These are phyloP conservation scores for Wallacemonas sp. DNA, from an alignment of 208 protist genomes.

Conservation along the genomic window DNA sequence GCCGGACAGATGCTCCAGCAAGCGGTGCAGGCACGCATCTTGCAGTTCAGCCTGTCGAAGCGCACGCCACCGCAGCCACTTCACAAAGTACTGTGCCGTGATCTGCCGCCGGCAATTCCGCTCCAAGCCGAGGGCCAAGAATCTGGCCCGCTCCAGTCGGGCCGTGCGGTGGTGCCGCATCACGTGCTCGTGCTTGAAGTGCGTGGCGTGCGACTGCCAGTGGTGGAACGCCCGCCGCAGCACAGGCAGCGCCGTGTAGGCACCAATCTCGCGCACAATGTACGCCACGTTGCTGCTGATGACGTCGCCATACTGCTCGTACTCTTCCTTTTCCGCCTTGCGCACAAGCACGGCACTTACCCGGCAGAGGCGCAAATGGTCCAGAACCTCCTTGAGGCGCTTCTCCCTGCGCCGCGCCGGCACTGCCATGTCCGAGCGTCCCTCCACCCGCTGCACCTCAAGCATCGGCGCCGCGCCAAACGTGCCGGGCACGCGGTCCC, in stretches of 20 bases:
- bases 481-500: not conserved
- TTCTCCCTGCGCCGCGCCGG: conserved; percentile 35
- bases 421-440: conserved; percentile 31
- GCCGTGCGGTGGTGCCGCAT: conserved; percentile 46
- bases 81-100: conserved; percentile 20
- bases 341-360: conserved; percentile 52
- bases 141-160: conserved; percentile 26
- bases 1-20: conserved; percentile 2
- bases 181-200: conserved; percentile 52
- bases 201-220: conserved; percentile 46
- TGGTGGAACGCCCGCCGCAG: conserved; percentile 36
- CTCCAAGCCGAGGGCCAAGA: conserved; percentile 8
- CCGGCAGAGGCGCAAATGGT: conserved; percentile 50
- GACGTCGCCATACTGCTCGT: conserved; percentile 41
- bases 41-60: conserved; percentile 3
- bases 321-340: conserved; percentile 59
- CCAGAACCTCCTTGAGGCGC: conserved; percentile 42
- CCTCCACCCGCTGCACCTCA: conserved; percentile 44
- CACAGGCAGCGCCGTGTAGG: conserved; percentile 30
- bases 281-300: conserved; percentile 34
- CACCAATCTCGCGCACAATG: conserved; percentile 43
- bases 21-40: conserved; percentile 14
- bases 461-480: not conserved
- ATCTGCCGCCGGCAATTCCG: not conserved
- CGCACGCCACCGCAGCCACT: conserved; percentile 25